Evolutionary conservation across 495 filamentous ascomycete species (phyloP), one percentile per base, ranked within the genome.

Genomic region (Tuber melanosporum): DNA sequence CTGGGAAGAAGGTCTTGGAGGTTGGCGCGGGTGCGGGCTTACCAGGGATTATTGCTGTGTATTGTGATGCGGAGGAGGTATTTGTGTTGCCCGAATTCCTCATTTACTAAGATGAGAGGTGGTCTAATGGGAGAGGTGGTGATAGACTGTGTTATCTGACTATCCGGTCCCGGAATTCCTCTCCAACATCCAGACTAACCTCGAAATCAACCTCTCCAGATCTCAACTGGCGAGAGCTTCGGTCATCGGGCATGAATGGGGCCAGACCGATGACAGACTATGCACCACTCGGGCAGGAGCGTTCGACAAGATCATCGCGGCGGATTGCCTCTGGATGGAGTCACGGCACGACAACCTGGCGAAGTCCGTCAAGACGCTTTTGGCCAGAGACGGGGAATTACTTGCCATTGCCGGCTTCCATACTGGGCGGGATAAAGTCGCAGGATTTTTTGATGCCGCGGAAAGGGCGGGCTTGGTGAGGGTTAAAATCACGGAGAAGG

Each of bases 291-390:
- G 90, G 77, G 85, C 85, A 10, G 87, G 86, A 14, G 75, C 76
- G 4, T 96, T 90, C 82, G 90, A 89, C 14, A 88, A 91, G 72
- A 89, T 97, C 41, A 86, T 96, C 46, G 91, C 91, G 3, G 92
- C 92, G 66, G 94, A 97, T 82, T 96, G 93, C 83, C 86, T 93
- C 76, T 98, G 94, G 94, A 93, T 97, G 91, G 87, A 86, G 19
- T 88, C 85, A 82, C 89, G 95, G 85, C 94, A 97, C 82, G 86
- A 85, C 42, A 92, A 92, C 81, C 88, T 98, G 20, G 87, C 86
- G 62, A 84, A 84, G 36, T 93, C 91, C 14, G 90, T 97, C 83
- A 84, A 85, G 19, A 91, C 91, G 85, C 95, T 97, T 84, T 87
- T 97, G 49, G 87, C 86, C 4, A 84, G 85, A 0, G 82, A 82